Conservation (phyloP, 2,329 filamentous ascomycete genomes). For the Metarhizium anisopliae region DNA sequence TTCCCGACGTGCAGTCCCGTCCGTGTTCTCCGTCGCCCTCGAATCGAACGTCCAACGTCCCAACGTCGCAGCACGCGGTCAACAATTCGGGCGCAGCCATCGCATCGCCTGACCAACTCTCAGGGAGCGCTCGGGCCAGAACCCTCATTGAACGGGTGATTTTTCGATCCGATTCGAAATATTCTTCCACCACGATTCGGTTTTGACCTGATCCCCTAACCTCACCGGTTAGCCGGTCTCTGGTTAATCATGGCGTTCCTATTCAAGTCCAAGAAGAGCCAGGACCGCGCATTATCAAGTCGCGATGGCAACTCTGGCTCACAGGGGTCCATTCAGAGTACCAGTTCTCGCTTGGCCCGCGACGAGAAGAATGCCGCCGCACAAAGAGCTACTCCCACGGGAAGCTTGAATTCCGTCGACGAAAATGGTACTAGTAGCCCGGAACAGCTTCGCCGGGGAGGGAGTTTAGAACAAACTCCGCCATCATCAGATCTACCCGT, state of each 20-base stretch:
- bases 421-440: slow-evolving; percentile 50
- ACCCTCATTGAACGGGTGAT: not conserved
- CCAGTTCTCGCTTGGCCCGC: slow-evolving; percentile 34
- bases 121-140: not conserved
- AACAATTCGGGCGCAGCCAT: not conserved
- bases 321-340: slow-evolving; percentile 40
- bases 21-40: not conserved
- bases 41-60: slow-evolving; percentile 4
- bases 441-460: slow-evolving; percentile 51
- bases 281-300: slow-evolving; percentile 49
- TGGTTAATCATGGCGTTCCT: slow-evolving; percentile 63
- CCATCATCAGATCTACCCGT: slow-evolving; percentile 30
- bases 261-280: slow-evolving; percentile 74
- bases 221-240: slow-evolving; percentile 27
- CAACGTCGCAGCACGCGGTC: not conserved
- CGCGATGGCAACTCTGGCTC: slow-evolving; percentile 43
- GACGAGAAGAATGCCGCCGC: slow-evolving; percentile 44
- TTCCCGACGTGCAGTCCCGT: not conserved
- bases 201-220: not conserved
- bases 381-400: slow-evolving; percentile 63
- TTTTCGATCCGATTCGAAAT: not conserved
- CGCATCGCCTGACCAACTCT: slow-evolving; percentile 1
- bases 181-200: not conserved
- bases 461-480: slow-evolving; percentile 39
- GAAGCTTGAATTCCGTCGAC: slow-evolving; percentile 66